Evolutionary conservation across 2,329 filamentous ascomycete species (phyloP).

Genomic region (Trichoderma citrinoviride): DNA sequence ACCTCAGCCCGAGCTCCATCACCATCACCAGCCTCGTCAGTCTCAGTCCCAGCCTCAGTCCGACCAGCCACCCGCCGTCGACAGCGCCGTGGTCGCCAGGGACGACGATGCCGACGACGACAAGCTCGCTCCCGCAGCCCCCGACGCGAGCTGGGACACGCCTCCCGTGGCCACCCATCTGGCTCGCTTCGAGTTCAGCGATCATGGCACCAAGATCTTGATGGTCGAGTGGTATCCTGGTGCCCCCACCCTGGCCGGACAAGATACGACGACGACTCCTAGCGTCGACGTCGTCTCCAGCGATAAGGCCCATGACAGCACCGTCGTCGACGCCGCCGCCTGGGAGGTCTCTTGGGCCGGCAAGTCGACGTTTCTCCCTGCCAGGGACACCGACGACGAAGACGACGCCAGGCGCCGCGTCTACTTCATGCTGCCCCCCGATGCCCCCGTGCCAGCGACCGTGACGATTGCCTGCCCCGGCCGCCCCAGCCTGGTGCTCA

Average conservation of each 20-base stretch:
- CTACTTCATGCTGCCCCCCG: slow-evolving; percentile 78
- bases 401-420: slow-evolving; percentile 54
- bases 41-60: neutral
- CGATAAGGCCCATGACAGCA: slow-evolving; percentile 6
- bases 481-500: slow-evolving; percentile 54
- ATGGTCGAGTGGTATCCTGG: slow-evolving; percentile 83
- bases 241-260: slow-evolving; percentile 17
- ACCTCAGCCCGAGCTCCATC: neutral
- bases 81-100: slow-evolving; percentile 23
- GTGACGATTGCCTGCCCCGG: slow-evolving; percentile 59
- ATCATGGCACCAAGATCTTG: slow-evolving; percentile 84
- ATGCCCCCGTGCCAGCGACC: slow-evolving; percentile 66
- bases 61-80: neutral
- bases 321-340: slow-evolving; percentile 25
- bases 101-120: slow-evolving; percentile 24
- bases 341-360: slow-evolving; percentile 86
- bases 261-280: slow-evolving; percentile 7
- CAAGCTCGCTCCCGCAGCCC: slow-evolving; percentile 5
- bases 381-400: slow-evolving; percentile 41
- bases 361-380: slow-evolving; percentile 68
- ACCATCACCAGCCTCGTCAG: neutral
- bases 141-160: slow-evolving; percentile 23
- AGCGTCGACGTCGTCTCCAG: neutral
- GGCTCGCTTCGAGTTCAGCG: slow-evolving; percentile 82
- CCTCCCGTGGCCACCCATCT: slow-evolving; percentile 37